Conservation (phyloP, 345 rosid species). For the Eucalyptus erythrocorys region DNA sequence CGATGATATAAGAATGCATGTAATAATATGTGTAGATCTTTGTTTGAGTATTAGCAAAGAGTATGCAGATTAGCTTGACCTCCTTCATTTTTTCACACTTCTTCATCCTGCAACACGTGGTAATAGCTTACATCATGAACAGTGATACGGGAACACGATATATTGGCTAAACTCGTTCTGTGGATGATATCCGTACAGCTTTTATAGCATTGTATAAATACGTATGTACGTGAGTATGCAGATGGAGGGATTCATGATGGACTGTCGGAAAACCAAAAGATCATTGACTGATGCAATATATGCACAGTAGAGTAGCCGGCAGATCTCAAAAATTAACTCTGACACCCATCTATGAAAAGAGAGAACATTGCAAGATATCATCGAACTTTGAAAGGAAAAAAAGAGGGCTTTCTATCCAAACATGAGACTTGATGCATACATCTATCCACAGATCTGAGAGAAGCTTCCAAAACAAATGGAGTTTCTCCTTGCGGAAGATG, state of each 20-base stretch:
- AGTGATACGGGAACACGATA: neutral
- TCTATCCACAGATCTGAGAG: neutral
- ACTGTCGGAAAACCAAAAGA: neutral
- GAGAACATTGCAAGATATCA: neutral
- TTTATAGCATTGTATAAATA: neutral
- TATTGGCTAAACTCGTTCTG: neutral
- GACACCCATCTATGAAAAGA: neutral
- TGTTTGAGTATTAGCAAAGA: neutral
- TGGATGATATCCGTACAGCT: neutral
- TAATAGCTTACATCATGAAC: neutral
- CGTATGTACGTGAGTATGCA: neutral
- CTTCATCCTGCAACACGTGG: neutral
- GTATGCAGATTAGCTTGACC: neutral
- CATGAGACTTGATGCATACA: neutral
- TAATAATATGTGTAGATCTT: neutral
- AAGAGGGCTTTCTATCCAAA: neutral
- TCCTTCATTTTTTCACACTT: neutral
- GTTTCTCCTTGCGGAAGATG: neutral
- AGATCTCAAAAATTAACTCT: neutral
- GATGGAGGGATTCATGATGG: neutral
- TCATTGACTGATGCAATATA: neutral
- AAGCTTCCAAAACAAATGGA: neutral
- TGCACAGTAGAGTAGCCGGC: neutral
- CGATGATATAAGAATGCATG: neutral
- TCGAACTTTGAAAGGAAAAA: neutral